phyloP scores from a whole-genome alignment of 1,284 basidiomycete genomes.

The Trichosporon inkin region DNA sequence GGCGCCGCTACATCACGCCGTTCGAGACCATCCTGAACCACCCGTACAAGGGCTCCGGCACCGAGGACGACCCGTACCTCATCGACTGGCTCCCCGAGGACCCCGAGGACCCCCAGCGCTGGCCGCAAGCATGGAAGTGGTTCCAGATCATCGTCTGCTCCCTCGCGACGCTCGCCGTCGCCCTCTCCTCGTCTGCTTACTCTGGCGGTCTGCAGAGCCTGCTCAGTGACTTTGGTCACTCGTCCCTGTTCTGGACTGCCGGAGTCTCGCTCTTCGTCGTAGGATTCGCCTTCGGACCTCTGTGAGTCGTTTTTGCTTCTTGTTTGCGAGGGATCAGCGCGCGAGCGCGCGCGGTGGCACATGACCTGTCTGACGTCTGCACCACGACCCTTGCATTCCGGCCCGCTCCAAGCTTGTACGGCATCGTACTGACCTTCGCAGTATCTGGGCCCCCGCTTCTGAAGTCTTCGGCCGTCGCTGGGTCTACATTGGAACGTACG shows the following conservation, averaged over 20 bases:
- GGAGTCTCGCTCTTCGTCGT: constrained; percentile 41
- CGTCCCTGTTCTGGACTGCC: constrained; percentile 30
- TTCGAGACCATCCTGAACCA: constrained; percentile 45
- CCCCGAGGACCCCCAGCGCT: constrained; percentile 41
- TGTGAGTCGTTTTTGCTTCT: constrained; percentile 19
- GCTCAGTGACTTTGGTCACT: constrained; percentile 29
- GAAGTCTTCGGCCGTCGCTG: constrained; percentile 58
- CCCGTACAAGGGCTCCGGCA: constrained; percentile 48
- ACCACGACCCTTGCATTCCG: neutral
- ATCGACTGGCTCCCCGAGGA: constrained; percentile 44
- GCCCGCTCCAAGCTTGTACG: neutral
- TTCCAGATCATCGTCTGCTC: constrained; percentile 27
- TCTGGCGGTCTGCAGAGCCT: constrained; percentile 31
- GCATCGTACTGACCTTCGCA: constrained; percentile 2
- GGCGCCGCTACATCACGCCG: constrained; percentile 44
- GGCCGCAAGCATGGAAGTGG: constrained; percentile 39
- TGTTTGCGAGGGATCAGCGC: neutral
- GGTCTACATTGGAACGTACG: constrained; percentile 60
- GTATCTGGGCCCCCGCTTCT: constrained; percentile 51
- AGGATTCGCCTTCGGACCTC: constrained; percentile 44
- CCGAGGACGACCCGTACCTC: constrained; percentile 47
- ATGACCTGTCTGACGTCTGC: neutral
- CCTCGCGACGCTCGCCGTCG: constrained; percentile 39
- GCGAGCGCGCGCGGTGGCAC: neutral
- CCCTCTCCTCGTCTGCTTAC: constrained; percentile 38